Percentiles rank a stretch among this genome's conserved stretches.
Conservation (phyloP, 495 filamentous ascomycete species). For the Neurospora sp. region DNA sequence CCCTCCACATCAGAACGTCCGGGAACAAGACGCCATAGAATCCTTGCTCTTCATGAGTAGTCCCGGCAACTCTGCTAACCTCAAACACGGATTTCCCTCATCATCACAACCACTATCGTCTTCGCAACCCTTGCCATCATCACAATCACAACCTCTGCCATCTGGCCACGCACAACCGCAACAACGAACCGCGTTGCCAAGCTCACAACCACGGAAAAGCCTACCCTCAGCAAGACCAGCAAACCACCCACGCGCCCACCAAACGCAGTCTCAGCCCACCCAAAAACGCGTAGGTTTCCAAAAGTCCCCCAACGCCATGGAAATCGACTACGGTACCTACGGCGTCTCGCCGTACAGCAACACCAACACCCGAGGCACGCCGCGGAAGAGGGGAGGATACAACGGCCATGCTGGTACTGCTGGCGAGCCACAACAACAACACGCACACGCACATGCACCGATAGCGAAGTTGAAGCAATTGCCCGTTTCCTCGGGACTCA, state of each 20-base stretch:
- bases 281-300: slow-evolving; percentile 39
- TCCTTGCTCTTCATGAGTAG: slow-evolving; percentile 81
- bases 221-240: slow-evolving; percentile 33
- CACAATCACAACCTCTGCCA: slow-evolving; percentile 17
- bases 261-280: slow-evolving; percentile 12
- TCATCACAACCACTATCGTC: slow-evolving; percentile 24
- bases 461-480: slow-evolving; percentile 20
- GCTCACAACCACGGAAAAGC: slow-evolving; percentile 33
- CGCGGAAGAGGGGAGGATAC: slow-evolving; percentile 23
- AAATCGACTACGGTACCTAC: slow-evolving; percentile 26
- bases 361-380: slow-evolving; percentile 28
- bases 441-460: slow-evolving; percentile 6
- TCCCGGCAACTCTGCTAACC: slow-evolving; percentile 59
- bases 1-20: slow-evolving; percentile 40
- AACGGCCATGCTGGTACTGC: slow-evolving; percentile 15
- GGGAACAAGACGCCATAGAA: slow-evolving; percentile 83
- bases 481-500: slow-evolving; percentile 30
- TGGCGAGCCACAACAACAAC: background rate
- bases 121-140: slow-evolving; percentile 27
- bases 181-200: slow-evolving; percentile 32
- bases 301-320: slow-evolving; percentile 33
- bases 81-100: slow-evolving; percentile 39
- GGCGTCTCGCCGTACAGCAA: slow-evolving; percentile 15
- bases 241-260: slow-evolving; percentile 21
- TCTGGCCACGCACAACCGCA: slow-evolving; percentile 23